Conservation (phyloP, 164 flowering plant species). For the Taxillus chinensis region DNA sequence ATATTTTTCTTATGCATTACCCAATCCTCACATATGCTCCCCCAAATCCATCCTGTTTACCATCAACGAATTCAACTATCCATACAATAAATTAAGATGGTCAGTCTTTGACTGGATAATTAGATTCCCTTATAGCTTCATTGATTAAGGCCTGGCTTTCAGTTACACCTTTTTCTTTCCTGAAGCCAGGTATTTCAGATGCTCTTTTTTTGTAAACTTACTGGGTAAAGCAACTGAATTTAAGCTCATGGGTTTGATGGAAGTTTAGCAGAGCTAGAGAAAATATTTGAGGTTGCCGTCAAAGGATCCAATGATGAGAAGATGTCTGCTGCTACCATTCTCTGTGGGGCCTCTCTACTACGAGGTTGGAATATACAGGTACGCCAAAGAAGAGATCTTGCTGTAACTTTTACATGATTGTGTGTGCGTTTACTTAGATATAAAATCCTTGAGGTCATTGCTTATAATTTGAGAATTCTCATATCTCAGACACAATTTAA, state of each 20-base stretch:
- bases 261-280: conserved; percentile 80
- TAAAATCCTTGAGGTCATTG: too few species aligned
- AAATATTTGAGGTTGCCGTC: conserved; percentile 50
- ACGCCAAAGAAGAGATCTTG: background rate
- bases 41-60: too few species aligned
- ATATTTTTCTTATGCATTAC: too few species aligned
- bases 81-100: background rate
- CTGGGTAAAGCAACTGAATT: conserved; percentile 70
- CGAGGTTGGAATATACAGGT: conserved; percentile 77
- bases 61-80: too few species aligned
- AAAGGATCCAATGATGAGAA: conserved; percentile 58
- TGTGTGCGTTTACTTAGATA: too few species aligned
- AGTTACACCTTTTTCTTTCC: conserved; percentile 29
- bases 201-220: conserved; percentile 39
- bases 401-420: background rate
- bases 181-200: conserved; percentile 47
- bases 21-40: too few species aligned
- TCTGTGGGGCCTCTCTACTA: conserved; percentile 59
- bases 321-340: conserved; percentile 62
- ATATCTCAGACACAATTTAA: background rate
- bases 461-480: too few species aligned
- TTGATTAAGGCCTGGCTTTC: conserved; percentile 34
- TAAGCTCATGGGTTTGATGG: conserved; percentile 84
- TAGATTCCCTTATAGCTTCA: conserved; percentile 9
- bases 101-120: conserved; percentile 3